phyloP scores from a whole-genome alignment of 176 grass and related monocot species.

The Saccharum spontaneum region DNA sequence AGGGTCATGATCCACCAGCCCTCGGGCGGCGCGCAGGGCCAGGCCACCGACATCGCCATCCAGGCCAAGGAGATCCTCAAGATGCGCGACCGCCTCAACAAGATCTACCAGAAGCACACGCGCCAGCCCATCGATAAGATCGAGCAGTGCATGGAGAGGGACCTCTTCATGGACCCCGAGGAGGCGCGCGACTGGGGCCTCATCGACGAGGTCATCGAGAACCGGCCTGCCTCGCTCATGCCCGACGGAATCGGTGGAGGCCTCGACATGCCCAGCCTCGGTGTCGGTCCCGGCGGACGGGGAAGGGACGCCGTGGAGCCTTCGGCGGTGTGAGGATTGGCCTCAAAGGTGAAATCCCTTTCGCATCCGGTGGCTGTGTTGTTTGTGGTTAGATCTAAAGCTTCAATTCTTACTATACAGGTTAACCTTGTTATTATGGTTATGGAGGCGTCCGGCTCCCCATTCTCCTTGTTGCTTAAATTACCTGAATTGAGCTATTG shows the following conservation, averaged over 20 bases:
- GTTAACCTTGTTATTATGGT: conserved; percentile 40
- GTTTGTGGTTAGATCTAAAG: conserved; percentile 52
- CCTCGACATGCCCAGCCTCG: conserved; percentile 29
- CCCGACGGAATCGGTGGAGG: conserved; percentile 39
- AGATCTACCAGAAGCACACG: conserved; percentile 84
- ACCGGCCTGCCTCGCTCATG: conserved; percentile 56
- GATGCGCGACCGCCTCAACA: conserved; percentile 79
- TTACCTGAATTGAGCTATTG: conserved; percentile 51
- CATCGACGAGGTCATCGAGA: conserved; percentile 88
- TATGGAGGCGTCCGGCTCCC: not conserved
- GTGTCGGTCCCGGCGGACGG: conserved; percentile 22
- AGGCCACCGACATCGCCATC: conserved; percentile 82
- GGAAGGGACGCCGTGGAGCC: conserved; percentile 54
- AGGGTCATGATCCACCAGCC: conserved; percentile 98
- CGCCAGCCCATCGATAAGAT: conserved; percentile 55
- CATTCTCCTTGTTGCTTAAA: conserved; percentile 30
- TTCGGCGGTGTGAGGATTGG: conserved; percentile 46
- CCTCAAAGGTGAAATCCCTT: conserved; percentile 41
- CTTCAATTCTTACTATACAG: conserved; percentile 27
- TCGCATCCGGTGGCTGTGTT: conserved; percentile 21
- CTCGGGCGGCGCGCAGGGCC: conserved; percentile 68
- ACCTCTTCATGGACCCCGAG: conserved; percentile 88
- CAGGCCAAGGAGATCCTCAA: conserved; percentile 95
- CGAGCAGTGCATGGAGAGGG: conserved; percentile 81
- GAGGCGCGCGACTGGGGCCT: conserved; percentile 86